Evolutionary conservation across 306 rosid species (phyloP).

Genomic region (Medicago lupulina): DNA sequence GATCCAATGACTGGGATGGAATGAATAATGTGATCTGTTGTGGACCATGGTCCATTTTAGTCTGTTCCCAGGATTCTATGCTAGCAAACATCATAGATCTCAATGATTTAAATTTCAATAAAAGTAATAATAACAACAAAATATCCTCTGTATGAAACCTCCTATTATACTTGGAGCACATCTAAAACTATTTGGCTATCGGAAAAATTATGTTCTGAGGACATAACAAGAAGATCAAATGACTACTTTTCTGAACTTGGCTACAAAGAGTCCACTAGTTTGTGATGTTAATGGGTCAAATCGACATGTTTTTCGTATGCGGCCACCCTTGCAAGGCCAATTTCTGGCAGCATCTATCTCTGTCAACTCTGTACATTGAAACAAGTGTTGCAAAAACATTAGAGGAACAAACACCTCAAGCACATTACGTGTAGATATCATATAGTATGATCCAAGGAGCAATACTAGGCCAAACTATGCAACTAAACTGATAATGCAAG

Average conservation of each 20-base stretch:
- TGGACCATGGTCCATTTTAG: too few species aligned
- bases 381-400: conserved; percentile 1
- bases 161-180: neutral
- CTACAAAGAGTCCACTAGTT: conserved; percentile 88
- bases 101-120: neutral
- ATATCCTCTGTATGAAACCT: neutral
- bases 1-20: too few species aligned
- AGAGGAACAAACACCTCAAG: neutral
- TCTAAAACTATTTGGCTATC: conserved; percentile 1
- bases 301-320: conserved; percentile 62
- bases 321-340: conserved; percentile 89
- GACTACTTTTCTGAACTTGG: conserved; percentile 59
- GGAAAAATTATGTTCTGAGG: neutral
- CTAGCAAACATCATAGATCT: too few species aligned
- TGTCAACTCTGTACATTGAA: conserved; percentile 59
- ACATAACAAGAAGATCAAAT: conserved; percentile 32
- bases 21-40: too few species aligned
- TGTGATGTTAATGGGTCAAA: conserved; percentile 79
- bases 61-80: too few species aligned
- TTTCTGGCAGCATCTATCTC: conserved; percentile 63
- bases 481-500: neutral
- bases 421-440: too few species aligned
- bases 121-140: too few species aligned
- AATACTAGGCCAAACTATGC: conserved; percentile 2
- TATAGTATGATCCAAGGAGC: too few species aligned